These are phyloP conservation scores for Rhizophagus clarus DNA, from an alignment of 192 early-diverging fungal species.

Conservation along the genomic window DNA sequence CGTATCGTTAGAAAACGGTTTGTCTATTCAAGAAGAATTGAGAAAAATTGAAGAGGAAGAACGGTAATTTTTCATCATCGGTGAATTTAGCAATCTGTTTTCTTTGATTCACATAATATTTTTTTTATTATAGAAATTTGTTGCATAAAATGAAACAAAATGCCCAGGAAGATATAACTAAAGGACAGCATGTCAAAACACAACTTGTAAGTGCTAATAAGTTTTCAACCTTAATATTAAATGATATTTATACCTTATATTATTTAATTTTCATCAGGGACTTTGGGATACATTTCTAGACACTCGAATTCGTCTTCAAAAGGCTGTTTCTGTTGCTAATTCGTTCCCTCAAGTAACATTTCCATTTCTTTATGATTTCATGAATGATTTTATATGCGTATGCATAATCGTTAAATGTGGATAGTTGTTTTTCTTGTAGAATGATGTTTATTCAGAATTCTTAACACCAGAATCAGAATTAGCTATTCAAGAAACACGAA, in stretches of 20 bases:
- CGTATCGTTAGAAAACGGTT: slow-evolving; percentile 40
- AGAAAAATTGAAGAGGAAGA: slow-evolving; percentile 80
- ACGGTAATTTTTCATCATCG: slow-evolving; percentile 40
- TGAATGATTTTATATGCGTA: slow-evolving; percentile 42
- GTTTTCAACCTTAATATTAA: no score
- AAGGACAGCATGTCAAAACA: slow-evolving; percentile 87
- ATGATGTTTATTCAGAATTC: slow-evolving; percentile 30
- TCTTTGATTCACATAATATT: not conserved
- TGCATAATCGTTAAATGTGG: slow-evolving; percentile 12
- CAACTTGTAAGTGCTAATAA: slow-evolving; percentile 71
- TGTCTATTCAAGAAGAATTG: slow-evolving; percentile 59
- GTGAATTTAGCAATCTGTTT: not conserved
- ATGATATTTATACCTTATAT: not conserved
- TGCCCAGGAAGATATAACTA: slow-evolving; percentile 80
- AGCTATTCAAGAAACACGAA: slow-evolving; percentile 38
- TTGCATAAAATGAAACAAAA: slow-evolving; percentile 75
- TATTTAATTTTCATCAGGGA: slow-evolving; percentile 40
- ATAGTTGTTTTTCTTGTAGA: not conserved
- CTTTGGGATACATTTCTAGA: slow-evolving; percentile 86
- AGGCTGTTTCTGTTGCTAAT: slow-evolving; percentile 73
- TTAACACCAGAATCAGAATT: slow-evolving; percentile 15
- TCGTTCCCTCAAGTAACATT: slow-evolving; percentile 66
- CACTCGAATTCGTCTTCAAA: slow-evolving; percentile 86
- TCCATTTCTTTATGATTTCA: slow-evolving; percentile 36
- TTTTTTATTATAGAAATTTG: slow-evolving; percentile 53